Percentiles rank a stretch among this genome's conserved stretches.
phyloP scores from a whole-genome alignment of 2,329 filamentous ascomycete genomes.

The Fusarium nelsonii region DNA sequence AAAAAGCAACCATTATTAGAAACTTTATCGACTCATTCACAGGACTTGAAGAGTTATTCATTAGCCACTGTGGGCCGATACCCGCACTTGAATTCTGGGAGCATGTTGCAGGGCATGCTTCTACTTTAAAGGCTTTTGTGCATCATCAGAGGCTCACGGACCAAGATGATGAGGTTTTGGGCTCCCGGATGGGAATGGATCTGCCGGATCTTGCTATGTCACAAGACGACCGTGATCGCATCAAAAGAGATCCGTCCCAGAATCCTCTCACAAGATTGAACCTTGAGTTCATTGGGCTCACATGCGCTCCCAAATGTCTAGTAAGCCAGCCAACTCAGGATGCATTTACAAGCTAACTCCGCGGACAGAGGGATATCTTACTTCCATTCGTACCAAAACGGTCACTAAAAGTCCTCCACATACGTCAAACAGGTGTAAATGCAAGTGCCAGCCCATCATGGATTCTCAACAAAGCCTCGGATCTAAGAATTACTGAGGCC shows the following conservation, averaged over 20 bases:
- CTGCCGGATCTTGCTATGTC: not conserved
- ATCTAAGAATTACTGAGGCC: not conserved
- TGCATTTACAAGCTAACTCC: accelerated
- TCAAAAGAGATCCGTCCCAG: not conserved
- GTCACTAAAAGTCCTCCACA: not conserved
- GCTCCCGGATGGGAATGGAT: not conserved
- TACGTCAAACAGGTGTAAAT: not conserved
- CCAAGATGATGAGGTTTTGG: not conserved
- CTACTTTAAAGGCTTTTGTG: not conserved
- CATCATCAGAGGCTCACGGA: constrained; percentile 1
- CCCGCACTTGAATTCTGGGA: not conserved
- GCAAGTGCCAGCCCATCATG: not conserved
- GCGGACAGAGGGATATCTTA: not conserved
- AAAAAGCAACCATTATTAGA: not conserved
- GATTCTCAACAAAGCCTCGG: not conserved
- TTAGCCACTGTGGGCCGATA: not conserved
- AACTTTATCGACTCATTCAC: not conserved
- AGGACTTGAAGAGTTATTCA: not conserved
- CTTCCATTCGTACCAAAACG: not conserved
- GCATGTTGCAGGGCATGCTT: not conserved
- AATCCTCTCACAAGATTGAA: not conserved
- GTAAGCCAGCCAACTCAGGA: accelerated
- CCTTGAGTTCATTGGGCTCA: constrained; percentile 3
- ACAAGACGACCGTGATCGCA: not conserved
- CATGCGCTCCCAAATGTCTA: not conserved